A percentile compares a stretch with the other conserved stretches of the same genome.
Conservation (phyloP, 1,284 basidiomycete genomes). For the Inonotus obliquus region DNA sequence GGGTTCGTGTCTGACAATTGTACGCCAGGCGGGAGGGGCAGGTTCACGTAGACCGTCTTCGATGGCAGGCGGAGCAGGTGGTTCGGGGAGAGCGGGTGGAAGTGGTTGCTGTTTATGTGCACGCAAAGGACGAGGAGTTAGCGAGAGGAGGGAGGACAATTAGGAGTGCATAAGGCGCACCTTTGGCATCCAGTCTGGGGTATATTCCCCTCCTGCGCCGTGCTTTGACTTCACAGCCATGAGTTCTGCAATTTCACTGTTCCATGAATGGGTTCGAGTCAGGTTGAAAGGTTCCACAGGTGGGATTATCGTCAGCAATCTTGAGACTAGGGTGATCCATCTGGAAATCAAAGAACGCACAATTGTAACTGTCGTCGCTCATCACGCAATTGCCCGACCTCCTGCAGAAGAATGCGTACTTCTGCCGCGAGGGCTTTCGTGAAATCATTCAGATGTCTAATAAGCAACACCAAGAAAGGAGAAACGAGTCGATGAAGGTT, state of each 20-base stretch:
- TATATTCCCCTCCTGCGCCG: slow-evolving; percentile 63
- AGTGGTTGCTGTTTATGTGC: slow-evolving; percentile 14
- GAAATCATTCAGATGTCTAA: slow-evolving; percentile 66
- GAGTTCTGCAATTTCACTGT: slow-evolving; percentile 69
- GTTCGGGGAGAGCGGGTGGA: slow-evolving; percentile 31
- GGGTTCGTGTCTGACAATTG: slow-evolving; percentile 57
- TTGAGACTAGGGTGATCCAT: background rate
- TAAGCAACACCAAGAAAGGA: background rate
- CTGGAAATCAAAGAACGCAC: slow-evolving; percentile 37
- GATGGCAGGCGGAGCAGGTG: slow-evolving; percentile 29
- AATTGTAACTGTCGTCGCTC: slow-evolving; percentile 65
- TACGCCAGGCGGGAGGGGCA: slow-evolving; percentile 66
- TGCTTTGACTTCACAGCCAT: slow-evolving; percentile 74
- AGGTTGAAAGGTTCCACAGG: too few species aligned
- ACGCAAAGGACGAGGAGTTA: slow-evolving; percentile 23
- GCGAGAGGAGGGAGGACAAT: slow-evolving; percentile 1
- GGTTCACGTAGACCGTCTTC: slow-evolving; percentile 39
- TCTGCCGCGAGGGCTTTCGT: slow-evolving; percentile 59
- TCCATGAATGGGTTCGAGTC: background rate
- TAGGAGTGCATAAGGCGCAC: slow-evolving; percentile 29
- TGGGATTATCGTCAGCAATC: too few species aligned
- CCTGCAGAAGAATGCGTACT: slow-evolving; percentile 55
- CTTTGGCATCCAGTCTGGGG: slow-evolving; percentile 58
- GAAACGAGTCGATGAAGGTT: background rate
- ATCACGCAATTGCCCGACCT: slow-evolving; percentile 72